A percentile compares a stretch with the other conserved stretches of the same genome.
These are phyloP conservation scores for Aquilaria agallochum DNA, from an alignment of 441 rosid species.

Conservation along the genomic window DNA sequence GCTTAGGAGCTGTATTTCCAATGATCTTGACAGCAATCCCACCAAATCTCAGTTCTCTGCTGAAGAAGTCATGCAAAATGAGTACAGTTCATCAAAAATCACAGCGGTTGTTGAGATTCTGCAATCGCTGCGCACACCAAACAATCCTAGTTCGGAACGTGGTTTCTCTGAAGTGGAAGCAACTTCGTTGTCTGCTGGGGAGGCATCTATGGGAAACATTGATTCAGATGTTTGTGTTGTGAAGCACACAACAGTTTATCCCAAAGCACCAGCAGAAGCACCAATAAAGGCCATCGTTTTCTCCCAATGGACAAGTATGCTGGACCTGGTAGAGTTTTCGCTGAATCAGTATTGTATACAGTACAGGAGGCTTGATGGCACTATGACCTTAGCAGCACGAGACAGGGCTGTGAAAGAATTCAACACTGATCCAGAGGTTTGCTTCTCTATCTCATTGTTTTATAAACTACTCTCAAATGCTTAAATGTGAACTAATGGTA, in stretches of 20 bases:
- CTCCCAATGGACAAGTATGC: conserved; percentile 97
- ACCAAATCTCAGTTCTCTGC: conserved; percentile 29
- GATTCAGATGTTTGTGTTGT: conserved; percentile 23
- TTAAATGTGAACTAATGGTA: not conserved
- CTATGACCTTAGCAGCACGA: conserved; percentile 72
- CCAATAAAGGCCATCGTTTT: conserved; percentile 78
- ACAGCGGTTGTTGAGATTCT: conserved; percentile 74
- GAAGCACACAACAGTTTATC: conserved; percentile 28
- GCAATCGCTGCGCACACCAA: conserved; percentile 36
- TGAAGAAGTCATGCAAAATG: conserved; percentile 41
- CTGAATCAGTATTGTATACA: conserved; percentile 41
- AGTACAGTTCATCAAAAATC: conserved; percentile 71
- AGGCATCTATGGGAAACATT: conserved; percentile 13
- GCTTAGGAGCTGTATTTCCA: conserved; percentile 50
- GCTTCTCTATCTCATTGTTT: conserved; percentile 15
- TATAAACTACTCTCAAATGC: conserved; percentile 2
- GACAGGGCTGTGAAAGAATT: conserved; percentile 88
- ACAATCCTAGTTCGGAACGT: conserved; percentile 27
- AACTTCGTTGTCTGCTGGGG: conserved; percentile 26
- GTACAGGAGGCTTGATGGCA: conserved; percentile 91
- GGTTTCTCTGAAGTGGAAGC: conserved; percentile 33
- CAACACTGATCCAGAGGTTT: conserved; percentile 70
- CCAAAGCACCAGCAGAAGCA: conserved; percentile 36
- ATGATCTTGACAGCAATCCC: conserved; percentile 35
- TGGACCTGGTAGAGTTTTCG: conserved; percentile 68